phyloP scores from a whole-genome alignment of 1,284 basidiomycete species.

The Waitea zeae region DNA sequence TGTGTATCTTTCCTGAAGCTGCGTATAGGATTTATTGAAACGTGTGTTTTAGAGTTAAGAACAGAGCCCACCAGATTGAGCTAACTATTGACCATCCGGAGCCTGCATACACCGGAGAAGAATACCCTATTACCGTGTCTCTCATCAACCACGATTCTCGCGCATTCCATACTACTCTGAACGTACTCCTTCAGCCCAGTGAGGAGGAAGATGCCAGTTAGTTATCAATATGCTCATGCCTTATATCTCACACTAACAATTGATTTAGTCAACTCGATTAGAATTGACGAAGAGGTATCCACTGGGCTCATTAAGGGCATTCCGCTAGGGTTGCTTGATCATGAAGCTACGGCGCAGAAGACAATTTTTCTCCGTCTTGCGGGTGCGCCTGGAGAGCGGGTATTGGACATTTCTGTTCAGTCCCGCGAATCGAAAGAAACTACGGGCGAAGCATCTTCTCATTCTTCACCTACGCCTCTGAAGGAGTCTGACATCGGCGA shows the following conservation, averaged over 20 bases:
- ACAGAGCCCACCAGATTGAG: constrained; percentile 40
- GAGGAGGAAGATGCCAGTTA: constrained; percentile 65
- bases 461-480: constrained; percentile 9
- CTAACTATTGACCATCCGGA: constrained; percentile 37
- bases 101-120: constrained; percentile 65
- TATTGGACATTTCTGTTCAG: constrained; percentile 61
- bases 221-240: too few relatives aligned
- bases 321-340: constrained; percentile 38
- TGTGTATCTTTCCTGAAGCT: constrained; percentile 15
- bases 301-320: constrained; percentile 59
- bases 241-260: too few relatives aligned
- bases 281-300: constrained; percentile 41
- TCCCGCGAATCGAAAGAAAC: constrained; percentile 21
- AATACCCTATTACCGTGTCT: constrained; percentile 49
- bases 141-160: constrained; percentile 54
- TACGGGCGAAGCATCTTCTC: constrained; percentile 5
- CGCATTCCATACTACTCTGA: constrained; percentile 47
- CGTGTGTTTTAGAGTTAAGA: constrained; percentile 30
- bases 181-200: constrained; percentile 63
- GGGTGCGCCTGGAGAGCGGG: constrained; percentile 45
- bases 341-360: constrained; percentile 36
- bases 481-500: constrained; percentile 31
- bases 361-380: constrained; percentile 39
- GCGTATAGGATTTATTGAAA: not conserved
- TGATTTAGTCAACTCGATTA: constrained; percentile 39